These are phyloP conservation scores for Cystofilobasidium bisporidii DNA, from an alignment of 768 basidiomycete species.

Conservation along the genomic window DNA sequence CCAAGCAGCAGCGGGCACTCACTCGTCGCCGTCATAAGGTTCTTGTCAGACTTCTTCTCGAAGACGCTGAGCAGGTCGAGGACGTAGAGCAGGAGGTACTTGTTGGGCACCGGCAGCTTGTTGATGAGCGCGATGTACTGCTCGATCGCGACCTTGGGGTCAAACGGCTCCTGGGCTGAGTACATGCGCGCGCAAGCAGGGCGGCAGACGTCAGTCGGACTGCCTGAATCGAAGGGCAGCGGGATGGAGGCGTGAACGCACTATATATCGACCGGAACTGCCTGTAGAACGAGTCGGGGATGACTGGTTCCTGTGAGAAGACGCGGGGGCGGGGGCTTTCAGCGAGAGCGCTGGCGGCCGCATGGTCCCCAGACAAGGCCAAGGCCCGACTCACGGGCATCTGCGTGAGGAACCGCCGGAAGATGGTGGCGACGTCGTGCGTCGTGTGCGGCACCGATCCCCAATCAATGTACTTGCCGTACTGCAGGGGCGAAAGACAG, in stretches of 20 bases:
- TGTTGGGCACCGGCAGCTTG: constrained; percentile 74
- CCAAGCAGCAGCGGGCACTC: constrained; percentile 39
- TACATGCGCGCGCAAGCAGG: not conserved
- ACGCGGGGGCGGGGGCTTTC: not conserved
- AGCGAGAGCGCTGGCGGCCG: no score
- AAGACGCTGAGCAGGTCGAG: constrained; percentile 93
- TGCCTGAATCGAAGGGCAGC: not conserved
- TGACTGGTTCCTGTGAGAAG: constrained; percentile 70
- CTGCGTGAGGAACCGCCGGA: constrained; percentile 86
- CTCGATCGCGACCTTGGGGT: constrained; percentile 61
- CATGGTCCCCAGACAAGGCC: no score
- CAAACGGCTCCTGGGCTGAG: constrained; percentile 57
- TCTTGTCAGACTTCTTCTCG: constrained; percentile 78
- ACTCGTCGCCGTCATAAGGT: constrained; percentile 94
- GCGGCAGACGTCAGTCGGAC: not conserved
- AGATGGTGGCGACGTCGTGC: constrained; percentile 94
- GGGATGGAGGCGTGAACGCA: constrained; percentile 44
- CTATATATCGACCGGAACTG: constrained; percentile 74
- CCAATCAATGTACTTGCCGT: constrained; percentile 90
- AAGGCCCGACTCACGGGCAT: constrained; percentile 66
- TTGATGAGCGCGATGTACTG: constrained; percentile 78
- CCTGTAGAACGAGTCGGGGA: constrained; percentile 50
- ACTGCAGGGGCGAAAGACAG: constrained; percentile 47
- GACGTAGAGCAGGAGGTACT: constrained; percentile 93
- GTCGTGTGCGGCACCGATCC: constrained; percentile 57